Base-by-base conservation (phyloP, 2,329 filamentous ascomycete genomes). In the Hypomyces rosellus region DNA sequence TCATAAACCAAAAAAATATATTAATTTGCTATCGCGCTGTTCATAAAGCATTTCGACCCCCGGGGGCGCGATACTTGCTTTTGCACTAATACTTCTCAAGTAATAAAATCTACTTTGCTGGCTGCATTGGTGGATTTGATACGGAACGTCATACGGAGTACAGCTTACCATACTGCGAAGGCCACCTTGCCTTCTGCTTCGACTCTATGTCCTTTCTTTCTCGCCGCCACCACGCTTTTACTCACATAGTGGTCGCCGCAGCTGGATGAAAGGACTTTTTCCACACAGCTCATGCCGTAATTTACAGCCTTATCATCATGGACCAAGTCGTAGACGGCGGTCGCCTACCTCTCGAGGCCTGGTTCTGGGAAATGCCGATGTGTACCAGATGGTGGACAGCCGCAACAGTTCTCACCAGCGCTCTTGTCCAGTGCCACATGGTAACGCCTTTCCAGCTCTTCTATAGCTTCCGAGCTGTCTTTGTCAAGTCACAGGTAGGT, bases 331-430 rank as follows among this genome's bases (percentile, higher is more conserved):
- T 82, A 65, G 79, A 80, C 51, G 80, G 77, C 58, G 81, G 77
- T 52, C 75, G 78, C 48, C 74, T 96, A 63, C 93, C 92, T 39
- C 78, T 99, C 7, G 93, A 97, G 70, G 86, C 92, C 59, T 99
- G 93, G 93, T 97, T 96, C 70, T 96, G 89, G 79, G 93, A 99
- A 69, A 96, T 96, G 87, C 93, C 93, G 3, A 83, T 93, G 22
- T 95, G 91, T 69, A 99, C 93, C 36, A 78, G 93, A 54, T 95
- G 88, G 85, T 99, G 93, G 93, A 97, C 93, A 18, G 91, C 89
- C 20, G 90, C 91, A 4, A 95, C 91, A 0, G 84, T 97, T 39
- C 74, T 89, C 51, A 93, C 87, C 11, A 95, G 90, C 59, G 83
- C 90, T 14, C 74, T 97, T 59, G 90, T 97, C 5, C 93, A 97